Conservation (phyloP, 1,284 basidiomycete genomes). For the Tremellales sp. region DNA sequence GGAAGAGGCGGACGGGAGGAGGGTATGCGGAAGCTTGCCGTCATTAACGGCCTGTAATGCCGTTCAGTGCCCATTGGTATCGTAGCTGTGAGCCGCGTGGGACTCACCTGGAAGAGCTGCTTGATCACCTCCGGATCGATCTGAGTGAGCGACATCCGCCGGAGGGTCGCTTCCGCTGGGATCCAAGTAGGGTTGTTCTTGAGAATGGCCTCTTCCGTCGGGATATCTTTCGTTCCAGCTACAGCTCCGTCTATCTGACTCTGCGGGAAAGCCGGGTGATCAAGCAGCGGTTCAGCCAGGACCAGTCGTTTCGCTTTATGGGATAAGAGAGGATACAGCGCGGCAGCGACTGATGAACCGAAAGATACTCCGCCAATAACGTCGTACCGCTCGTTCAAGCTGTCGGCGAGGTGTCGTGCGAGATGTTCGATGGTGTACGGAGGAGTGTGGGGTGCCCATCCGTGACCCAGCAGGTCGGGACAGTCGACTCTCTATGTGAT, state of each 20-base stretch:
- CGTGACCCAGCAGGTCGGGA: slow-evolving; percentile 13
- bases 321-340: slow-evolving; percentile 4
- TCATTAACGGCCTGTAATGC: neutral
- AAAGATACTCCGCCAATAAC: slow-evolving; percentile 10
- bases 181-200: slow-evolving; percentile 8
- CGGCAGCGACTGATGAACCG: slow-evolving; percentile 4
- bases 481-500: slow-evolving; percentile 13
- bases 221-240: neutral
- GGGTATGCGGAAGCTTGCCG: neutral
- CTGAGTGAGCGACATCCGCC: slow-evolving; percentile 3
- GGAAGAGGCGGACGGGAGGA: neutral
- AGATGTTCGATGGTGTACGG: slow-evolving; percentile 8
- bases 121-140: slow-evolving; percentile 7
- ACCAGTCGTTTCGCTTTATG: slow-evolving; percentile 5
- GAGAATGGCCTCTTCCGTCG: slow-evolving; percentile 6
- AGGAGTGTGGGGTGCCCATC: slow-evolving; percentile 6
- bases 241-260: slow-evolving; percentile 3
- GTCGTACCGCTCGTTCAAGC: slow-evolving; percentile 10
- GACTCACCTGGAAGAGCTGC: slow-evolving; percentile 10
- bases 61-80: too few relatives aligned
- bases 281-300: slow-evolving; percentile 12
- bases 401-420: slow-evolving; percentile 4
- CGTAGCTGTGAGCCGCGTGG: too few relatives aligned
- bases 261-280: neutral
- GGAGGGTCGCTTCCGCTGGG: slow-evolving; percentile 7